Percentiles rank a stretch among this genome's conserved stretches.
Conservation (phyloP, 208 protist genomes). For the Trypanosoma vivax region DNA sequence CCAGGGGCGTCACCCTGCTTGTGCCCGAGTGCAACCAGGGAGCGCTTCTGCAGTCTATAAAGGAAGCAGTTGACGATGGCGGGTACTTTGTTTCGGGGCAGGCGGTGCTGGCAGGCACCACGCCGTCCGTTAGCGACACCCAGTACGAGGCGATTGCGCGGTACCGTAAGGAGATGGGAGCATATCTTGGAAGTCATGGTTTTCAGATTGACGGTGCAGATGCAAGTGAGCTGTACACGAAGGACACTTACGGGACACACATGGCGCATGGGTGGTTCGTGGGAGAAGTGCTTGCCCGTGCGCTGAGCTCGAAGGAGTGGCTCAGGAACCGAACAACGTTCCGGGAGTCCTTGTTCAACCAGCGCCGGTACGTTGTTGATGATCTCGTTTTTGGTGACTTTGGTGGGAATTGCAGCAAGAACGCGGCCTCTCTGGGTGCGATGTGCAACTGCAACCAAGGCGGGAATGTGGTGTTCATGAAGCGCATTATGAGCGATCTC, state of each 20-base stretch:
- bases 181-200: not conserved
- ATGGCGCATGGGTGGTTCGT: not conserved
- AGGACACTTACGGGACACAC: slow-evolving; percentile 1
- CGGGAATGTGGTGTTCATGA: slow-evolving; percentile 20
- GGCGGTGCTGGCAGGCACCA: no score
- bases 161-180: slow-evolving; percentile 4
- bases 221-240: slow-evolving; percentile 4
- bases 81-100: not conserved
- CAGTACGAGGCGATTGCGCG: no score
- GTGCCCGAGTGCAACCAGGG: slow-evolving; percentile 1
- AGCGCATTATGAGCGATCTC: slow-evolving; percentile 7
- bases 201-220: not conserved
- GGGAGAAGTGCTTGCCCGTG: not conserved
- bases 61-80: not conserved
- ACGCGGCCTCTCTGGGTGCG: slow-evolving; percentile 12
- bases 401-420: not conserved
- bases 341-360: slow-evolving; percentile 8
- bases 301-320: slow-evolving; percentile 1
- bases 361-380: not conserved
- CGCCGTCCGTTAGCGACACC: no score
- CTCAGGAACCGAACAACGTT: slow-evolving; percentile 8
- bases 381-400: slow-evolving; percentile 3
- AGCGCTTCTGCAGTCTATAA: not conserved
- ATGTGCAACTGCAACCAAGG: slow-evolving; percentile 42
- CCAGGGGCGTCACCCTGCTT: slow-evolving; percentile 8